Evolutionary conservation across 2,329 filamentous ascomycete species (phyloP), one percentile per base, ranked within the genome.

Genomic region (Didymella arachidicola): DNA sequence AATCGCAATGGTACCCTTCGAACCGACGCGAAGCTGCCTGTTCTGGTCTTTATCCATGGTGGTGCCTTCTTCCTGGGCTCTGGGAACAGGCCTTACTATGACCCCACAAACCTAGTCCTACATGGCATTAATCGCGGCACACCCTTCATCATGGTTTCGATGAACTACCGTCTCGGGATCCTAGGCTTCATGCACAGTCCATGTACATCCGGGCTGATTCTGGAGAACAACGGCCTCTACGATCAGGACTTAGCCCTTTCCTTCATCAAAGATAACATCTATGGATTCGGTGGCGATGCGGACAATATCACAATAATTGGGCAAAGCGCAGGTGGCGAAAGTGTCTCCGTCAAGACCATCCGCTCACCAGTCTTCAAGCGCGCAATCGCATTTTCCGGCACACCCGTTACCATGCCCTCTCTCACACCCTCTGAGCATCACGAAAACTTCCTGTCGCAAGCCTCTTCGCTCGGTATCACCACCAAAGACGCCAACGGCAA

Each of bases 11-110:
- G 38, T 1, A 11, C 53, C 46, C 27, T 59, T 10, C 19, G 30
- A 8, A 7, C 72, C 69, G 5, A n/a, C 4, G 41, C 41, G 14
- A 65, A 59, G 32, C 71, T 84, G 2, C 83, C 83, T 0, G 83
- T 86, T 0, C 70, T 85, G 26, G 76, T 82, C 2, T 84, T 83
- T 60, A 79, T 86, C 3, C 82, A 85, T 59, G 83, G 83, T 0
- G 83, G 83, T 4, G 83, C 80, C 0, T 80, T 81, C 44, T 70
- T 75, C 4, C 76, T 81, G 3, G 83, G 83, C 7, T 79, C 80
- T 2, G 82, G 79, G 30, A 81, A 76, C 2, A 83, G 80, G 76
- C 83, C 83, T 0, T 80, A 84, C 43, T 83, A 81, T 63, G 80
- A 84, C 54, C 72, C 80, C 8, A 43, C 55, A 2, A 57, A 56